Evolutionary conservation across 352 stramenopile species (phyloP), one percentile per base, ranked within the genome.

Genomic region (Globisporangium okanoganense): DNA sequence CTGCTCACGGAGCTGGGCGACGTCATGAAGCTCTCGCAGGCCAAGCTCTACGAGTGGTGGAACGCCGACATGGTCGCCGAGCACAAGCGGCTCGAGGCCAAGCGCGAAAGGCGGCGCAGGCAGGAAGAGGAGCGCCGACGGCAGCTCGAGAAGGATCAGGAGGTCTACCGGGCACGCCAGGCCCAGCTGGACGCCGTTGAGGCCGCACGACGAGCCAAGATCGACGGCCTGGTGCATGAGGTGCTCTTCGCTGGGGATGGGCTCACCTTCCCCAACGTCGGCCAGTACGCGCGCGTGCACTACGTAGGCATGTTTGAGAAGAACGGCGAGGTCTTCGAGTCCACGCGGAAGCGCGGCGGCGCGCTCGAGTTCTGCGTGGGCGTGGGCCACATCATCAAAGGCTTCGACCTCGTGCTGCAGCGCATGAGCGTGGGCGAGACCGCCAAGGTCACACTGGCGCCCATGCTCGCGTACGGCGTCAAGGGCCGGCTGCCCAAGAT

Each of bases 401-500:
- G 79, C 0, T 93, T 88, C 33, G 84, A 93, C 40, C 35, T 90
- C 6, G 84, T 73, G 14, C 60, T 93, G 49, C 78, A 85, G 51
- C 76, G 73, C 31, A 93, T 93, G 81, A 90, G 79, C 40, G 68
- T 93, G 3, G 84, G 84, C 0, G 84, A 93, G 72, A 93, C 81
- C 1, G 65, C 84, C 20, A 72, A 69, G 27, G 71, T 89, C 31
- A 89, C 78, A 8, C 74, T 89, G 53, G 76, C 69, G 44, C 81
- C 84, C 1, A 77, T 80, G 49, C 68, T 91, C 31, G 84, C 79
- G 14, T 93, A 93, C 55, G 84, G 84, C 3, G 73, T 87, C n/a
- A 85, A 85, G 53, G 84, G 84, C 2, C 65, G 73, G 24, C 76
- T 79, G 9, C 84, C 84, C 25, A 77, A 79, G 47, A 91, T 93